These are phyloP conservation scores for Coemansia furcata DNA, from an alignment of 192 early-diverging fungal genomes.

Conservation along the genomic window DNA sequence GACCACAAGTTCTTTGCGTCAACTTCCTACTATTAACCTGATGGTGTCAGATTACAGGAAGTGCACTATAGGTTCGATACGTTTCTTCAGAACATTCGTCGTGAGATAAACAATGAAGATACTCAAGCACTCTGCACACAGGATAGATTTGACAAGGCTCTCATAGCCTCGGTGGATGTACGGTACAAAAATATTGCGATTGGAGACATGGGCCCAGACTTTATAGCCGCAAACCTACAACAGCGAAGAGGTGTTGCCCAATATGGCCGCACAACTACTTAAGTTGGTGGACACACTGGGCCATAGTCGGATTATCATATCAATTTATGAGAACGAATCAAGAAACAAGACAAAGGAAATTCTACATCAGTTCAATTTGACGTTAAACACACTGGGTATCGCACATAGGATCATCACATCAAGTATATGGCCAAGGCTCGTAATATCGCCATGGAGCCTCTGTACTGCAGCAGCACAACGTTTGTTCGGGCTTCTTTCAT, in stretches of 20 bases:
- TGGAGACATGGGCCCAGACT: neutral
- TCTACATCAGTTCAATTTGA: conserved; percentile 13
- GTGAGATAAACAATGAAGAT: conserved; percentile 15
- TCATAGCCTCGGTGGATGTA: conserved; percentile 3
- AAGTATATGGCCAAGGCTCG: conserved; percentile 46
- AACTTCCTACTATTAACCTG: too few species aligned
- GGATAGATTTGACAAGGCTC: conserved; percentile 10
- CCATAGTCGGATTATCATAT: conserved; percentile 32
- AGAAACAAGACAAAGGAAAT: conserved; percentile 37
- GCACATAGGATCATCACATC: conserved; percentile 50
- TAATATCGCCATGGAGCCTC: conserved; percentile 47
- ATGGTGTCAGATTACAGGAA: neutral
- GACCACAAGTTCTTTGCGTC: too few species aligned
- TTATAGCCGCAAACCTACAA: conserved; percentile 50
- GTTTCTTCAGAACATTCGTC: conserved; percentile 16
- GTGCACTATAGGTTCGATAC: conserved; percentile 2
- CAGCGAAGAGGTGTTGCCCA: conserved; percentile 41
- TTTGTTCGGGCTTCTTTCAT: conserved; percentile 44
- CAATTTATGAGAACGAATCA: conserved; percentile 53
- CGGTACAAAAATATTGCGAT: conserved; percentile 12
- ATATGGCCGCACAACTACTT: conserved; percentile 39
- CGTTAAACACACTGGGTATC: conserved; percentile 14
- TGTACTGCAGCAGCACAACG: conserved; percentile 3
- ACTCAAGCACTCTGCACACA: conserved; percentile 16
- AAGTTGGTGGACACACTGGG: conserved; percentile 33